Conservation (phyloP, 1,284 basidiomycete species). For the Testicularia cyperi region DNA sequence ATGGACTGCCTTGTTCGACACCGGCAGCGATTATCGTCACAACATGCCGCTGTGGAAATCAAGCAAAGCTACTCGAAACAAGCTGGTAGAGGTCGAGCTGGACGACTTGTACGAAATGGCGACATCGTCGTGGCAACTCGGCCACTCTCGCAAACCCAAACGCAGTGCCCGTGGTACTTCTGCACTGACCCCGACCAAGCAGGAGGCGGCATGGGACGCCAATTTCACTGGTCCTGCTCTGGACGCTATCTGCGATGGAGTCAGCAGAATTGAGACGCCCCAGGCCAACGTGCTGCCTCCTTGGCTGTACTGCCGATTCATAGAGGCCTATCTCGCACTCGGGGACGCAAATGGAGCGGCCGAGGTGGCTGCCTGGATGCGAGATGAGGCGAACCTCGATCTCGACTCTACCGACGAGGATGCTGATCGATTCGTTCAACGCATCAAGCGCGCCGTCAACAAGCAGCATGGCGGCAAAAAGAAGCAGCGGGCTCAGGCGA, state of each 20-base stretch:
- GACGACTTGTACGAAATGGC: slow-evolving; percentile 13
- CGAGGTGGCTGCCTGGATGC: slow-evolving; percentile 38
- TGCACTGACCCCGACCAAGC: not conserved
- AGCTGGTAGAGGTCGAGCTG: slow-evolving; percentile 12
- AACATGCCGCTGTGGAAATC: slow-evolving; percentile 20
- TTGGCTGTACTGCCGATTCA: slow-evolving; percentile 12
- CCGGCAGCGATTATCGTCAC: slow-evolving; percentile 14
- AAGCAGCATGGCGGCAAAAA: not conserved
- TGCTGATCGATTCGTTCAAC: slow-evolving; percentile 9
- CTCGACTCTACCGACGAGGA: slow-evolving; percentile 2
- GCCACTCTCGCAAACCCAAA: no score
- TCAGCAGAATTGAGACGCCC: no score
- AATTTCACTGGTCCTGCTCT: no score
- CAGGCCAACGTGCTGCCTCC: slow-evolving; percentile 13
- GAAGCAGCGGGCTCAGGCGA: no score
- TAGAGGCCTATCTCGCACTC: slow-evolving; percentile 21
- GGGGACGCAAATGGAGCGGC: slow-evolving; percentile 25
- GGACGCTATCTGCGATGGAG: no score
- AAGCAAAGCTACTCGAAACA: slow-evolving; percentile 3
- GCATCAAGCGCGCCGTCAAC: slow-evolving; percentile 18
- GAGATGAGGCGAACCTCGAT: slow-evolving; percentile 30
- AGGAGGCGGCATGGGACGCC: not conserved
- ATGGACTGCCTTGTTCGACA: slow-evolving; percentile 29
- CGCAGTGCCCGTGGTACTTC: not conserved
- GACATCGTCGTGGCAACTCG: not conserved